These are phyloP conservation scores for Tetradesmus lagerheimii DNA, from an alignment of 139 green algal genomes.

Conservation along the genomic window DNA sequence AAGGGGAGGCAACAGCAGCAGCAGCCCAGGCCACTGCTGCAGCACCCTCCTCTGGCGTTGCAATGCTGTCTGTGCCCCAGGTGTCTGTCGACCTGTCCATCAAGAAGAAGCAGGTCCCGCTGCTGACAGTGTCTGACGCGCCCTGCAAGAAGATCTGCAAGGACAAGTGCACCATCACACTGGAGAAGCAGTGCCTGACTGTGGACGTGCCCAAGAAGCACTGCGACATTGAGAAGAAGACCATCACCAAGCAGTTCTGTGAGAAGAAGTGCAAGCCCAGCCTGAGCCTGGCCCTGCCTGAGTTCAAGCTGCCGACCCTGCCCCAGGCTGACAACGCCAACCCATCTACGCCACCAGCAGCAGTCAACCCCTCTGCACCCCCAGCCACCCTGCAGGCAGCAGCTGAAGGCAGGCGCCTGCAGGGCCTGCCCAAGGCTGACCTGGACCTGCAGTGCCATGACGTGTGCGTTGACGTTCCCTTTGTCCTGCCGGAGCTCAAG, in stretches of 20 bases:
- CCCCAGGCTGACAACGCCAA: neutral
- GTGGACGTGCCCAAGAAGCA: neutral
- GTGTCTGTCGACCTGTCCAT: neutral
- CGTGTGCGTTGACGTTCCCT: neutral
- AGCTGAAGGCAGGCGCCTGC: neutral
- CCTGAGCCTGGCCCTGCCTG: neutral
- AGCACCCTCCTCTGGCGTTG: neutral
- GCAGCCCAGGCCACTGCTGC: neutral
- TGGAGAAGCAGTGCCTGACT: neutral
- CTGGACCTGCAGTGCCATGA: slow-evolving; percentile 8
- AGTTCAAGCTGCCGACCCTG: neutral
- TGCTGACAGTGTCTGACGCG: slow-evolving; percentile 22
- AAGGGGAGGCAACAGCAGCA: neutral
- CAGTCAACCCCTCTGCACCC: neutral
- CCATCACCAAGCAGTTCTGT: neutral
- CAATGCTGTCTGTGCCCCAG: neutral
- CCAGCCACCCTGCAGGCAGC: neutral
- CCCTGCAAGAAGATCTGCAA: slow-evolving; percentile 30
- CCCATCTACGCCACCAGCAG: neutral
- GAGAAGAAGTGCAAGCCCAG: slow-evolving; percentile 1
- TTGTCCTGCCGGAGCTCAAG: neutral
- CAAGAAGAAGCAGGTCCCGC: slow-evolving; percentile 4
- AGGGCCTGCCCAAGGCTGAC: neutral
- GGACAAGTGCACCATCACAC: neutral
- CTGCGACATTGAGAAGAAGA: neutral